A percentile compares a stretch with the other conserved stretches of the same genome.
These are phyloP conservation scores for Wallacemonas sp. DNA, from an alignment of 208 protist genomes.

Conservation along the genomic window DNA sequence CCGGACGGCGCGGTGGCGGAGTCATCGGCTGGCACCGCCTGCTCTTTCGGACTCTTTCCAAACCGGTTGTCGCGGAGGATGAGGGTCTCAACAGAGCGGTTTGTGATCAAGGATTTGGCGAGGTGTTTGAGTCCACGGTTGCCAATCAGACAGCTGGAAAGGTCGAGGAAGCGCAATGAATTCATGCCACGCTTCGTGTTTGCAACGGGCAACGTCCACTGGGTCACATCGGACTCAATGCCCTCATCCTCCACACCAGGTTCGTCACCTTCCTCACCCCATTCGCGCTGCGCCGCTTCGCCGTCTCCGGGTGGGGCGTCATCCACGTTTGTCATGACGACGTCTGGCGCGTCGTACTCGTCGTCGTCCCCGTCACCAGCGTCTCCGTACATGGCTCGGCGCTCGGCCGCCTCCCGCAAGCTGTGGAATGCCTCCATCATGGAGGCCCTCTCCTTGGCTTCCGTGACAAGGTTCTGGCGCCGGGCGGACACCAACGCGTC, in stretches of 20 bases:
- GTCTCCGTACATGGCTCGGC: conserved; percentile 13
- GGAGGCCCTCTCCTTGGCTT: conserved; percentile 21
- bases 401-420: background rate
- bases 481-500: conserved; percentile 26
- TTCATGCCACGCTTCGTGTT: conserved; percentile 58
- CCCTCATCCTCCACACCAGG: conserved; percentile 20
- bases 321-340: conserved; percentile 36
- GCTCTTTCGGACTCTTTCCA: conserved; percentile 20
- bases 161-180: conserved; percentile 60
- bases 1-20: conserved; percentile 35
- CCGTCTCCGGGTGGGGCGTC: background rate
- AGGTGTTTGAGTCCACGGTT: conserved; percentile 53
- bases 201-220: conserved; percentile 27
- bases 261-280: background rate
- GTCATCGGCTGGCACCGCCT: conserved; percentile 20
- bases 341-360: conserved; percentile 7
- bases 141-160: conserved; percentile 68
- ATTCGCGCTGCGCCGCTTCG: conserved; percentile 10
- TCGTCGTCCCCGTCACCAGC: conserved; percentile 27
- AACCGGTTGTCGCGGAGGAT: conserved; percentile 74
- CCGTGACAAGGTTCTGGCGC: conserved; percentile 17
- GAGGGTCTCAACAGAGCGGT: conserved; percentile 61
- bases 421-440: background rate
- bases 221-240: conserved; percentile 22
- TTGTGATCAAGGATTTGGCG: conserved; percentile 41